These are phyloP conservation scores for Dendrobium huoshanense DNA, from an alignment of 106 monocot genomes.

Conservation along the genomic window DNA sequence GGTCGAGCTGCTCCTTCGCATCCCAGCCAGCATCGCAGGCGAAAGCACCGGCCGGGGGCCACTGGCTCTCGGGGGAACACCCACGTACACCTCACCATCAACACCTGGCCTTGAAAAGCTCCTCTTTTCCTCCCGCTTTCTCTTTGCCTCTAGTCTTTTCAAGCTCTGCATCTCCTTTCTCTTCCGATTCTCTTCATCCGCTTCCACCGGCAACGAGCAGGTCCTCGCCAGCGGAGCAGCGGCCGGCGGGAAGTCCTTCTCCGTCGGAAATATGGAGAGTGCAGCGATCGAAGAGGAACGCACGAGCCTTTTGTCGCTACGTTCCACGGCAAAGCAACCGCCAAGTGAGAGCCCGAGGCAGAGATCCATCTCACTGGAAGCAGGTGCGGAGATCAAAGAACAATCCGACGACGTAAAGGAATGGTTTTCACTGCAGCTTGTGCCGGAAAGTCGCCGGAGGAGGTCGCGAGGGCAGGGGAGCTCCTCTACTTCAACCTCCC, in stretches of 20 bases:
- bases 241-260: background rate
- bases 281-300: constrained; percentile 40
- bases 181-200: constrained; percentile 44
- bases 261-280: constrained; percentile 17
- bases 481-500: constrained; percentile 15
- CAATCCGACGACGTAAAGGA: background rate
- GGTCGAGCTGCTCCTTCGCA: constrained; percentile 30
- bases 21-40: background rate
- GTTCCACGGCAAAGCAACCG: constrained; percentile 41
- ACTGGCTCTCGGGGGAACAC: background rate
- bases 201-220: constrained; percentile 32
- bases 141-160: constrained; percentile 42
- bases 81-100: background rate
- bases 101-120: background rate
- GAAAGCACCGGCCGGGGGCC: background rate
- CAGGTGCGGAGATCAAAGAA: background rate
- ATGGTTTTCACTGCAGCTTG: background rate
- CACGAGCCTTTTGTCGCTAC: constrained; percentile 19
- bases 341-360: constrained; percentile 55
- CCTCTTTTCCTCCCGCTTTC: constrained; percentile 38
- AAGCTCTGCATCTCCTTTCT: constrained; percentile 46
- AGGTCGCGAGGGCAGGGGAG: constrained; percentile 31
- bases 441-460: constrained; percentile 20
- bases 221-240: constrained; percentile 17
- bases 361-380: constrained; percentile 37